Evolutionary conservation across 345 rosid species (phyloP).

Genomic region (Aurinia saxatilis): DNA sequence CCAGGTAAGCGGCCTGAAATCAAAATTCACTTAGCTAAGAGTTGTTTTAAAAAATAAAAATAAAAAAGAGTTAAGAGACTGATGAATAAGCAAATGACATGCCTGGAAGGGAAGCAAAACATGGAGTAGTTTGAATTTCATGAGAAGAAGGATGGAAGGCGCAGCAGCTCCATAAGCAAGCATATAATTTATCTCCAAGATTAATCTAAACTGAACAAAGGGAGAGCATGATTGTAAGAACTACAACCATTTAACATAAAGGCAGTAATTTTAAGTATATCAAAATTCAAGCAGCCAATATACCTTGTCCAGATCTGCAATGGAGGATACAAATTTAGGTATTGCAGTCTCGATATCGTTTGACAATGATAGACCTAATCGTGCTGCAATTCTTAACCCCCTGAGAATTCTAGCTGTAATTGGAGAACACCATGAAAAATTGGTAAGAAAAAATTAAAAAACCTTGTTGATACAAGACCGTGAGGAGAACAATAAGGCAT

Average conservation of each 20-base stretch:
- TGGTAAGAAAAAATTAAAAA: constrained; percentile 14
- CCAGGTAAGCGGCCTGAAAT: constrained; percentile 76
- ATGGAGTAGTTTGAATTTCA: constrained; percentile 66
- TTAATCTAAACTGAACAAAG: constrained; percentile 58
- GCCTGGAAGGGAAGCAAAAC: constrained; percentile 83
- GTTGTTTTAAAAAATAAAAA: background rate
- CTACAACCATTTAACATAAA: background rate
- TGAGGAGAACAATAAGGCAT: constrained; percentile 30
- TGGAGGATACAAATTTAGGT: constrained; percentile 43
- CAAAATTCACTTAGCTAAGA: constrained; percentile 16
- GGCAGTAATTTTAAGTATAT: background rate
- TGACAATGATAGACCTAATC: constrained; percentile 60
- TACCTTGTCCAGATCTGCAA: constrained; percentile 62
- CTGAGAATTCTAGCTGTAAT: constrained; percentile 84
- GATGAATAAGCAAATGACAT: constrained; percentile 14
- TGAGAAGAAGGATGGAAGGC: constrained; percentile 66
- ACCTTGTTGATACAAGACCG: constrained; percentile 1
- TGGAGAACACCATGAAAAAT: background rate
- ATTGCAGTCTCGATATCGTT: constrained; percentile 66
- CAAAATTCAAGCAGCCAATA: background rate
- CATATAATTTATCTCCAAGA: constrained; percentile 92
- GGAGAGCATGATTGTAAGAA: constrained; percentile 21
- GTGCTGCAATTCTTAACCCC: constrained; percentile 88
- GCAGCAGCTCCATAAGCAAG: constrained; percentile 88
- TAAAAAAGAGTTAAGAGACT: background rate